These are phyloP conservation scores for Salicornia ramosissima DNA, from an alignment of 148 eudicot genomes.

Conservation along the genomic window DNA sequence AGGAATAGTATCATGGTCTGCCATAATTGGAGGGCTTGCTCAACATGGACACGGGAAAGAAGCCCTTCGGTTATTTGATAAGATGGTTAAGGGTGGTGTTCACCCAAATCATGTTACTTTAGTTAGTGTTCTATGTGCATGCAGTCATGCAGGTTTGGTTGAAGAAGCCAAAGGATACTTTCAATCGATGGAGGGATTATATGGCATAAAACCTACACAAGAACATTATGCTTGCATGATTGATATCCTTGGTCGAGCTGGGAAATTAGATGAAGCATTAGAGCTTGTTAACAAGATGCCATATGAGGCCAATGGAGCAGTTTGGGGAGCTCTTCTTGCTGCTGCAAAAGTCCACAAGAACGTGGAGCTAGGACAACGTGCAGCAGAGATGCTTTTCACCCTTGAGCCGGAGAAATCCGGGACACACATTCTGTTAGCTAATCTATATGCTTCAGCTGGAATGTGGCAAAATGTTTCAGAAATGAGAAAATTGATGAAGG, in stretches of 20 bases:
- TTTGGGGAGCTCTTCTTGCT: conserved; percentile 77
- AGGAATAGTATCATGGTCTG: conserved; percentile 64
- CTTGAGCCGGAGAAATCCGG: conserved; percentile 71
- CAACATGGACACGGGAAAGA: conserved; percentile 69
- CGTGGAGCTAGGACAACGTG: conserved; percentile 52
- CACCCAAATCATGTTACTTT: conserved; percentile 65
- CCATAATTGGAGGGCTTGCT: conserved; percentile 79
- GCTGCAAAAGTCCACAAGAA: conserved; percentile 68
- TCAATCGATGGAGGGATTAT: conserved; percentile 42
- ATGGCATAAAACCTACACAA: conserved; percentile 48
- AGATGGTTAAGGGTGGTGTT: conserved; percentile 47
- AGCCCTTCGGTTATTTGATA: conserved; percentile 48
- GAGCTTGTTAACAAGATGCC: conserved; percentile 59
- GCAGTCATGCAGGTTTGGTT: conserved; percentile 68
- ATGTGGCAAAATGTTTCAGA: conserved; percentile 60
- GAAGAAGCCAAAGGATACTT: conserved; percentile 51
- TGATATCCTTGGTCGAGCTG: conserved; percentile 66
- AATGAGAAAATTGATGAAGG: conserved; percentile 54
- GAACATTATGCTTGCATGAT: conserved; percentile 81
- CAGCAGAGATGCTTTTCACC: conserved; percentile 49
- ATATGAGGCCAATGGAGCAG: conserved; percentile 52
- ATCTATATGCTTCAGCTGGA: conserved; percentile 70
- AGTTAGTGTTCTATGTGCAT: conserved; percentile 62
- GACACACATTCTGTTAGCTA: conserved; percentile 59
- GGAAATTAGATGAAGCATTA: conserved; percentile 49